These are phyloP conservation scores for Phoma herbarum DNA, from an alignment of 2,329 filamentous ascomycete genomes.

Conservation along the genomic window DNA sequence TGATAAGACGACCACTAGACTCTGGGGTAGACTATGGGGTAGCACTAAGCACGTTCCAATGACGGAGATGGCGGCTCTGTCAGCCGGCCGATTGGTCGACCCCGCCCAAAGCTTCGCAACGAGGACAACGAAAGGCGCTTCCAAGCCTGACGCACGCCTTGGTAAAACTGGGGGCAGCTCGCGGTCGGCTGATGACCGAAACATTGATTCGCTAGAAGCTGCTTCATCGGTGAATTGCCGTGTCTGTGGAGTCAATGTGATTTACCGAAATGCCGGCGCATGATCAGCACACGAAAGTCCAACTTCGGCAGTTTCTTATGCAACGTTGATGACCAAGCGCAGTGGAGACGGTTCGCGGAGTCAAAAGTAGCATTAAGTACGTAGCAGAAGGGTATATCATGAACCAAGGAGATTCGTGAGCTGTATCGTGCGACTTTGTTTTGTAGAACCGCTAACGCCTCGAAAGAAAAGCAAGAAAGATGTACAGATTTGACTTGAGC, in stretches of 20 bases:
- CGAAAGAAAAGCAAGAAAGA: background rate
- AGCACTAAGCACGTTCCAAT: constrained; percentile 11
- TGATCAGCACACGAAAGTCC: constrained; percentile 9
- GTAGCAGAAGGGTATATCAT: constrained; percentile 11
- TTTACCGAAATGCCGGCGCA: background rate
- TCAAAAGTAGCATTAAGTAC: constrained; percentile 21
- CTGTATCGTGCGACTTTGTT: background rate
- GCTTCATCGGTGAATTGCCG: constrained; percentile 8
- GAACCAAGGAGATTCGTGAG: constrained; percentile 22
- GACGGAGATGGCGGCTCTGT: constrained; percentile 15
- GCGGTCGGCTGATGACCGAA: background rate
- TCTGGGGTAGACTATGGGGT: constrained; percentile 13
- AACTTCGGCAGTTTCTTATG: constrained; percentile 5
- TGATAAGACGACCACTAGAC: constrained; percentile 10
- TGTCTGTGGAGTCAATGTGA: constrained; percentile 4
- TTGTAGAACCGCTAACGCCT: background rate
- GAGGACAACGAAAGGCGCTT: background rate
- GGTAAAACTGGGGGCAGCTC: background rate
- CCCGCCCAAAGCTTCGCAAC: constrained; percentile 10
- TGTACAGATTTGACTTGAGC: background rate
- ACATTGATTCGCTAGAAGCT: constrained; percentile 2
- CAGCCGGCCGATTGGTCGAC: constrained; percentile 8
- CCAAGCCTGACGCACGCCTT: constrained; percentile 4
- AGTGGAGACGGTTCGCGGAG: background rate
- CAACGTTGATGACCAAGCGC: constrained; percentile 7